Percentiles rank a stretch among this genome's conserved stretches.
Evolutionary conservation across 2,329 filamentous ascomycete genomes (phyloP).

Genomic region (Epichloe bromicola): DNA sequence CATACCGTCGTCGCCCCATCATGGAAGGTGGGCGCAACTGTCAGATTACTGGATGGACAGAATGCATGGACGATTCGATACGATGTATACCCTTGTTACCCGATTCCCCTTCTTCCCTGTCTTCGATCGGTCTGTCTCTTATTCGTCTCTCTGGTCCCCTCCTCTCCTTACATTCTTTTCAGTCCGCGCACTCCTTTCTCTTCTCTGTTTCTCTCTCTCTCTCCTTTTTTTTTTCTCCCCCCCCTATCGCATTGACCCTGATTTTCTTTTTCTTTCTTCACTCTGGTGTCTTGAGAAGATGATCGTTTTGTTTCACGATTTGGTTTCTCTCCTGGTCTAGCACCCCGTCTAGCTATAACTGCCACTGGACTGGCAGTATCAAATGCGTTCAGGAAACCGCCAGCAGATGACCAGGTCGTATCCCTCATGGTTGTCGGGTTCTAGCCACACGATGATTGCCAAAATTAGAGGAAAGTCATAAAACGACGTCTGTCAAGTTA

Average conservation of each 20-base stretch:
- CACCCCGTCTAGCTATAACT: neutral
- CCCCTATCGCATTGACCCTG: conserved; percentile 6
- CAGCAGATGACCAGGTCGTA: neutral
- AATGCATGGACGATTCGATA: conserved; percentile 32
- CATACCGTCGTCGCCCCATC: conserved; percentile 10
- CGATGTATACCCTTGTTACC: conserved; percentile 30
- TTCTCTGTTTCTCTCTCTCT: too few species aligned
- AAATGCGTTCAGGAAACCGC: neutral
- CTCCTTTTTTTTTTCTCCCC: neutral
- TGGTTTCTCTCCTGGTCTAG: neutral
- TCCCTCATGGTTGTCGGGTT: neutral
- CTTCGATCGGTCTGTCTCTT: conserved; percentile 8
- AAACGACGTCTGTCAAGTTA: too few species aligned
- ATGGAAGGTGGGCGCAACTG: conserved; percentile 3
- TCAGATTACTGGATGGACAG: conserved; percentile 24
- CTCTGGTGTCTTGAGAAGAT: neutral
- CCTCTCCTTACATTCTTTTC: conserved; percentile 5
- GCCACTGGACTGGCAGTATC: conserved; percentile 15
- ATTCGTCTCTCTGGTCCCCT: conserved; percentile 6
- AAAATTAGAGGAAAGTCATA: too few species aligned
- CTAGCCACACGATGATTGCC: too few species aligned
- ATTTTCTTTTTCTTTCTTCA: conserved; percentile 1
- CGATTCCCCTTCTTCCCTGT: conserved; percentile 13
- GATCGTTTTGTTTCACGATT: neutral
- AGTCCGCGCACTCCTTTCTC: neutral